Evolutionary conservation across 2,329 filamentous ascomycete species (phyloP), one percentile per base, ranked within the genome.

Genomic region (Penicillium janthinellum): DNA sequence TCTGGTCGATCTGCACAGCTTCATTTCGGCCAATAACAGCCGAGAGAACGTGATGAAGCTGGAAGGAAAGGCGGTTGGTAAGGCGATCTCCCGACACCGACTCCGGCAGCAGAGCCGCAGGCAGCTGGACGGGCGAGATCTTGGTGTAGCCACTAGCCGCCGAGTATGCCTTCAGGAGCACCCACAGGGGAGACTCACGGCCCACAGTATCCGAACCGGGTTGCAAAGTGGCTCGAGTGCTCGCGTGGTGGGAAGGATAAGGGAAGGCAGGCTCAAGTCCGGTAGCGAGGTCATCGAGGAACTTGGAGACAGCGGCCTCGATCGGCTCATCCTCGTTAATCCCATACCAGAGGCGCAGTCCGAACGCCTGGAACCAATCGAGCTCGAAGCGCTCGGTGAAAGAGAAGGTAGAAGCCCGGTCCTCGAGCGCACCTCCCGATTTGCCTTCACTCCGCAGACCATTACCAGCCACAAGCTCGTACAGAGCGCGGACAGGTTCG

Each of bases 331-430:
- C 82, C 37, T 85, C 81, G 2, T 85, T 82, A 42, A 88, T 90
- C 47, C 88, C 88, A 74, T 96, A 99, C 90, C 92, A 98, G 1
- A 99, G 82, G 45, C 93, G 88, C 52, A 99, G 83, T 11, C 91
- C 94, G 75, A 99, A 96, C 0, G 93, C 89, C 71, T 96, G 93
- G 74, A 91, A 88, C 95, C 95, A 99, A 73, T 96, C 90, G 38
- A 99, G 82, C 4, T 87, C 87, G 73, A 97, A 99, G 49, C 88
- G 88, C 68, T 90, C 85, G 0, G 92, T 90, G 64, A 99, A 90
- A 56, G 88, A 84, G 71, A 99, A 96, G 0, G 89, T 89, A 14
- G 88, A 84, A 41, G 89, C 84, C 47, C 90, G 88, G 76, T 98
- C 91, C 75, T 98, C 95, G 8, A 89, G 79, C 1, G 90, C 86